Percentiles rank a stretch among this genome's conserved stretches.
phyloP scores from a whole-genome alignment of 192 early-diverging fungal species.

The Linnemannia elongata region DNA sequence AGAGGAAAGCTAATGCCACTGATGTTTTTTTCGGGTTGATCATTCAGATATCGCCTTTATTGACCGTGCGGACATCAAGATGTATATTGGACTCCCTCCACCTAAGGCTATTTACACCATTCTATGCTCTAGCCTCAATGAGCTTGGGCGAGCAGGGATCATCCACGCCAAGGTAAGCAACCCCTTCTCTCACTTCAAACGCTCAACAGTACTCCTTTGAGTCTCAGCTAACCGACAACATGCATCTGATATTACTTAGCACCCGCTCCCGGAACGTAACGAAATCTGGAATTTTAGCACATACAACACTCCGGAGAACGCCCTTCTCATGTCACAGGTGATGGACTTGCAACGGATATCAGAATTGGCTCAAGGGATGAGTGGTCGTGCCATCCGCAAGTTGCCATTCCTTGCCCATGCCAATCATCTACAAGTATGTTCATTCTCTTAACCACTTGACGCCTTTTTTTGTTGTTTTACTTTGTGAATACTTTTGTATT shows the following conservation, averaged over 20 bases:
- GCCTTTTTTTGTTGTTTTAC: neutral
- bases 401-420: slow-evolving; percentile 73
- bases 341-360: slow-evolving; percentile 31
- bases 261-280: neutral
- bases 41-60: slow-evolving; percentile 67
- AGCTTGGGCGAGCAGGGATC: slow-evolving; percentile 64
- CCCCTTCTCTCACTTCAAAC: neutral
- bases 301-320: neutral
- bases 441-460: neutral
- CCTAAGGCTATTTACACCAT: slow-evolving; percentile 69
- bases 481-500: neutral
- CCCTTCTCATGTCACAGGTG: neutral
- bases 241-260: neutral
- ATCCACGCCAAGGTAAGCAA: slow-evolving; percentile 28
- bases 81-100: slow-evolving; percentile 68
- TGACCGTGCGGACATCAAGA: slow-evolving; percentile 78
- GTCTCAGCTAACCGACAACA: neutral
- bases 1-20: neutral
- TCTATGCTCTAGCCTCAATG: slow-evolving; percentile 63
- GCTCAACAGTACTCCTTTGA: neutral
- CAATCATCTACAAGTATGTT: slow-evolving; percentile 54
- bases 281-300: neutral
- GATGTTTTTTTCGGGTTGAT: neutral
- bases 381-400: slow-evolving; percentile 65
- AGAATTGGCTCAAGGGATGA: slow-evolving; percentile 46